phyloP scores from a whole-genome alignment of 495 filamentous ascomycete genomes.

The Aspergillus biplanus region DNA sequence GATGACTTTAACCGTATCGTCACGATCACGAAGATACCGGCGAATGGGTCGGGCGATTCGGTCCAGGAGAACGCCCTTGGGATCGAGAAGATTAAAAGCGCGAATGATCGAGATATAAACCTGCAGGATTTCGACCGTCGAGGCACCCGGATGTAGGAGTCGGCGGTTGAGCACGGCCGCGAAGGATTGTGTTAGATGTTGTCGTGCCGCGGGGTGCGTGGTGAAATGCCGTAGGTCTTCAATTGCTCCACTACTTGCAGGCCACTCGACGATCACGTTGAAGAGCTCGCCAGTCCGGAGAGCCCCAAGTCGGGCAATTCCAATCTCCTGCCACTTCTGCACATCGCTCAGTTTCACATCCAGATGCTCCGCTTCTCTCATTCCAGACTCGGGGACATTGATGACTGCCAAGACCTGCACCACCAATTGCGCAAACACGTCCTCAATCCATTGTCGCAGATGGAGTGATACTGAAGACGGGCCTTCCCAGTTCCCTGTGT shows the following conservation, averaged over 20 bases:
- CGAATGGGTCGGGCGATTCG: slow-evolving; percentile 83
- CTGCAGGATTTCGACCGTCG: slow-evolving; percentile 85
- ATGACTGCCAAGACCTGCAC: slow-evolving; percentile 63
- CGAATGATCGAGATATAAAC: slow-evolving; percentile 93
- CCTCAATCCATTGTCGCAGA: slow-evolving; percentile 71
- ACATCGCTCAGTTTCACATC: slow-evolving; percentile 62
- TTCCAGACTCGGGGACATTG: slow-evolving; percentile 32
- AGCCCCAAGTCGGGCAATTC: slow-evolving; percentile 73
- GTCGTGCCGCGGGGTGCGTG: slow-evolving; percentile 58
- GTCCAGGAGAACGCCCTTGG: slow-evolving; percentile 87
- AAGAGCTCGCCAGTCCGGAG: slow-evolving; percentile 84
- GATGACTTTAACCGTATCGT: slow-evolving; percentile 87
- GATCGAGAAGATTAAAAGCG: slow-evolving; percentile 85
- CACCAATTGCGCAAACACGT: slow-evolving; percentile 67
- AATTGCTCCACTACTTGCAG: slow-evolving; percentile 75
- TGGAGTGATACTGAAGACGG: slow-evolving; percentile 59
- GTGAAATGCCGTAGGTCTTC: slow-evolving; percentile 73
- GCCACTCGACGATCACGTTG: slow-evolving; percentile 86
- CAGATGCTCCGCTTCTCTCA: slow-evolving; percentile 27
- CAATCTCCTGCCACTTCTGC: slow-evolving; percentile 81
- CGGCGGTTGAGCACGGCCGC: slow-evolving; percentile 66
- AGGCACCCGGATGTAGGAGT: slow-evolving; percentile 84
- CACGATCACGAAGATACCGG: slow-evolving; percentile 86
- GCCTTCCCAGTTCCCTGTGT: slow-evolving; percentile 60
- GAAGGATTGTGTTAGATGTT: slow-evolving; percentile 72